Base-by-base conservation (phyloP, 352 stramenopile genomes). In the Phytophthora boehmeriae region DNA sequence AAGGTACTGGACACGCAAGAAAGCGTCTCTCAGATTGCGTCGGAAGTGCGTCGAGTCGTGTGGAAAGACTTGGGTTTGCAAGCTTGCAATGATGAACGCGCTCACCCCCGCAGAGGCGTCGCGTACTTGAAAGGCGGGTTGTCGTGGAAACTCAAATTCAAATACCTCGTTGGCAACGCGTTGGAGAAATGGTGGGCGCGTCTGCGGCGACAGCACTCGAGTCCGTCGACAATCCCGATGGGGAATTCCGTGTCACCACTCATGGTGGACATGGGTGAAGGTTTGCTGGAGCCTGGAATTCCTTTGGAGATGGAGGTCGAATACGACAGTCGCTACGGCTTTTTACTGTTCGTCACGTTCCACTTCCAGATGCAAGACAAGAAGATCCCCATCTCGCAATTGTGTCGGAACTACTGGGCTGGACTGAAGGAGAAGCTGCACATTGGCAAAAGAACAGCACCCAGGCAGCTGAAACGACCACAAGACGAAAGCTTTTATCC, bases 221-320 rank as follows among this genome's bases (percentile, higher is more conserved):
- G 32, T 22, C 35, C 57, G 4, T 14, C 62, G 9, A 28, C 49
- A 1, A 25, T 48, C 20, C 43, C 64, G 34, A 51, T 47, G 16
- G 61, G 66, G 5, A 78, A 70, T 38, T 55, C 63, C 0, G 59
- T 75, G 20, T 68, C 66, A 0, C 62, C 66, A 8, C 45, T 60
- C 17, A 60, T 38, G 47, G 59, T 32, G 16, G 19, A 44, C 48
- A 23, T 39, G 43, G 19, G 34, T 19, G 51, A 45, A 6, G 51
- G 57, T 20, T 19, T 80, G 22, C 55, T 76, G 14, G 56, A 73
- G 2, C 52, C 51, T 20, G 68, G 65, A 4, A 64, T 75, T 34
- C 76, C 76, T 8, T 89, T 97, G 11, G 74, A 83, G 46, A 78
- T 98, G 5, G 88, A 95, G 48, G 75, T 92, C 8, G 68, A 84